Evolutionary conservation across 2,329 filamentous ascomycete species (phyloP).

Genomic region (Blumeria hordei): DNA sequence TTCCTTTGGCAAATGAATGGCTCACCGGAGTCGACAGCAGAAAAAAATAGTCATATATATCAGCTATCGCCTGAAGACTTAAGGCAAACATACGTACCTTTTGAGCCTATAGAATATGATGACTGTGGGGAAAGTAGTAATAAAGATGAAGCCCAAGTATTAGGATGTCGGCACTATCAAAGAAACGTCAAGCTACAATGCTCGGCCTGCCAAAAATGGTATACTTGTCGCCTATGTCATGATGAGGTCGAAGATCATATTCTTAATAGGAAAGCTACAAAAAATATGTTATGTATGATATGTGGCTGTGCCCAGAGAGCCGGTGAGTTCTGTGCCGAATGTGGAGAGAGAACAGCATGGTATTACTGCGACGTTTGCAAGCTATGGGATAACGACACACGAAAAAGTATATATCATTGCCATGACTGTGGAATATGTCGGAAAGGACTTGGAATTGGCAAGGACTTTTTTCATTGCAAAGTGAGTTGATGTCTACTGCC

Average conservation of each 20-base stretch:
- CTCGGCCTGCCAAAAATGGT: slow-evolving; percentile 72
- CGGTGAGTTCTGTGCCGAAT: slow-evolving; percentile 52
- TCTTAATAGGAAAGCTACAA: slow-evolving; percentile 60
- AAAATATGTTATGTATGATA: slow-evolving; percentile 94
- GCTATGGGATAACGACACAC: slow-evolving; percentile 82
- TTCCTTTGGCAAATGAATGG: slow-evolving; percentile 31
- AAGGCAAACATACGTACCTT: slow-evolving; percentile 39
- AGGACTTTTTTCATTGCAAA: slow-evolving; percentile 97
- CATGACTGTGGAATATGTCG: slow-evolving; percentile 89
- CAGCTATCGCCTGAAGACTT: slow-evolving; percentile 34
- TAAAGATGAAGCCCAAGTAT: slow-evolving; percentile 16
- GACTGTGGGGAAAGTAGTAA: slow-evolving; percentile 18
- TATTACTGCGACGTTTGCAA: slow-evolving; percentile 94
- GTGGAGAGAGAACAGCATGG: slow-evolving; percentile 52
- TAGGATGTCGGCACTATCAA: slow-evolving; percentile 84
- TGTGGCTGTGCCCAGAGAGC: slow-evolving; percentile 70
- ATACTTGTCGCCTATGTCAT: slow-evolving; percentile 86
- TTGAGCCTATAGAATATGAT: slow-evolving; percentile 24
- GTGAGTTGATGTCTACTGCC: slow-evolving; percentile 21
- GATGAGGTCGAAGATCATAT: slow-evolving; percentile 59
- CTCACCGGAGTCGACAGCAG: slow-evolving; percentile 5
- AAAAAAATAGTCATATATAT: slow-evolving; percentile 18
- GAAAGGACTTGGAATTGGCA: slow-evolving; percentile 71
- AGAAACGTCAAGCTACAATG: slow-evolving; percentile 94
- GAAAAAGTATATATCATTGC: slow-evolving; percentile 89